A percentile compares a stretch with the other conserved stretches of the same genome.
These are phyloP conservation scores for Theobroma grandiflorum DNA, from an alignment of 441 rosid genomes.

Conservation along the genomic window DNA sequence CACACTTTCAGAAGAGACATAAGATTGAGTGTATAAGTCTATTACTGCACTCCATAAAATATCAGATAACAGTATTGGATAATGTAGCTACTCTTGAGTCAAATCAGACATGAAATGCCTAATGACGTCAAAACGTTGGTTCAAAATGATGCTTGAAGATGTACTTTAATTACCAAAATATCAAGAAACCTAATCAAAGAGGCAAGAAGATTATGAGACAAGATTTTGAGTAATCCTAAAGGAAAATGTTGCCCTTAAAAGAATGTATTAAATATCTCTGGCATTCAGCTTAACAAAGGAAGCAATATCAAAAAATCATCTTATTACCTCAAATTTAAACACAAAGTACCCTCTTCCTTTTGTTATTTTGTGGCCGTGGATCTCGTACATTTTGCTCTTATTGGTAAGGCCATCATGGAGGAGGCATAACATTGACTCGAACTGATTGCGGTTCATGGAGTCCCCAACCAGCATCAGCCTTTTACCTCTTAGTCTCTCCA, in stretches of 20 bases:
- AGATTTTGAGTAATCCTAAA: background rate
- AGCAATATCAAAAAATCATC: slow-evolving; percentile 18
- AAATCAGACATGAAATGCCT: slow-evolving; percentile 12
- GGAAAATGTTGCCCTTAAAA: background rate
- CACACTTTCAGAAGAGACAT: background rate
- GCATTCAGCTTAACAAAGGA: slow-evolving; percentile 2
- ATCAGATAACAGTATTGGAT: background rate
- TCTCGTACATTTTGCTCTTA: slow-evolving; percentile 78
- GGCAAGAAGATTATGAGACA: background rate
- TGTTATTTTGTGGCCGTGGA: slow-evolving; percentile 75
- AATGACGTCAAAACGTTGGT: background rate
- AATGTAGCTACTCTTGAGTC: background rate
- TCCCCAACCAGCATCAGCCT: slow-evolving; percentile 89
- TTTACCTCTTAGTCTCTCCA: slow-evolving; percentile 83
- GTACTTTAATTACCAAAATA: slow-evolving; percentile 4
- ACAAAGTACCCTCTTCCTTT: slow-evolving; percentile 86
- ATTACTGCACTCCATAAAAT: background rate
- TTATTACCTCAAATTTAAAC: slow-evolving; percentile 72
- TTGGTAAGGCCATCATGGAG: slow-evolving; percentile 77
- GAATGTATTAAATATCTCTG: background rate
- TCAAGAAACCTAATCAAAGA: background rate
- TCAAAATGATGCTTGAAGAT: slow-evolving; percentile 2
- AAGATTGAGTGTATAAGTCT: background rate
- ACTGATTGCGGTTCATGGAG: slow-evolving; percentile 93
- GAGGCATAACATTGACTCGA: slow-evolving; percentile 85